phyloP scores from a whole-genome alignment of 2,329 filamentous ascomycete genomes.

The Monosporascus sp. region DNA sequence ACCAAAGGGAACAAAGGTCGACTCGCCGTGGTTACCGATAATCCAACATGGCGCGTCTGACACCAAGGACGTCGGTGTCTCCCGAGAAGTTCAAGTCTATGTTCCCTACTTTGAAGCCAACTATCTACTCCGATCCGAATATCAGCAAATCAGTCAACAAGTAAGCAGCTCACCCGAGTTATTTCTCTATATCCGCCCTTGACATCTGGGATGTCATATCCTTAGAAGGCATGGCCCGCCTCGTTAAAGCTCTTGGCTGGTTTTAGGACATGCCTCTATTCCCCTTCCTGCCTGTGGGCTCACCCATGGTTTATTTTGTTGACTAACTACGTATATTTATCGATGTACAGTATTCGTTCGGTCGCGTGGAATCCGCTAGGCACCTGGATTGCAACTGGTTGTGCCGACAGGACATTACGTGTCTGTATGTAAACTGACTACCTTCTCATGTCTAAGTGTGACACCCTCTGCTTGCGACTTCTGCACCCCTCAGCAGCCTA shows the following conservation, averaged over 20 bases:
- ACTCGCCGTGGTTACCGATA: not conserved
- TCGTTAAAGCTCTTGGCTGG: no score
- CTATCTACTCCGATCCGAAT: slow-evolving; percentile 26
- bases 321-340: slow-evolving; percentile 3
- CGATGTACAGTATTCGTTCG: slow-evolving; percentile 56
- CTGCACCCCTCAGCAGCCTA: not conserved
- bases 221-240: no score
- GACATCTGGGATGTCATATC: no score
- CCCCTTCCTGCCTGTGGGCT: not conserved
- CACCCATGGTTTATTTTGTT: not conserved
- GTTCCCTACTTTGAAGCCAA: slow-evolving; percentile 25
- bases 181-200: no score
- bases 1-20: not conserved
- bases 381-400: slow-evolving; percentile 76
- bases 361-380: slow-evolving; percentile 89
- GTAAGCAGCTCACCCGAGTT: slow-evolving; percentile 12
- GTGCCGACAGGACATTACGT: slow-evolving; percentile 62
- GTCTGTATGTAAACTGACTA: slow-evolving; percentile 52
- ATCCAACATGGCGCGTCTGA: slow-evolving; percentile 21
- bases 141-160: slow-evolving; percentile 22
- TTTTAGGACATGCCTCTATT: no score
- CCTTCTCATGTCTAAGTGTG: not conserved
- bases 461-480: not conserved
- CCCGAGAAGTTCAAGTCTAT: slow-evolving; percentile 28
- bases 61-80: slow-evolving; percentile 23